phyloP scores from a whole-genome alignment of 139 green algal species.

The Auxenochlorella pyrenoidosa region DNA sequence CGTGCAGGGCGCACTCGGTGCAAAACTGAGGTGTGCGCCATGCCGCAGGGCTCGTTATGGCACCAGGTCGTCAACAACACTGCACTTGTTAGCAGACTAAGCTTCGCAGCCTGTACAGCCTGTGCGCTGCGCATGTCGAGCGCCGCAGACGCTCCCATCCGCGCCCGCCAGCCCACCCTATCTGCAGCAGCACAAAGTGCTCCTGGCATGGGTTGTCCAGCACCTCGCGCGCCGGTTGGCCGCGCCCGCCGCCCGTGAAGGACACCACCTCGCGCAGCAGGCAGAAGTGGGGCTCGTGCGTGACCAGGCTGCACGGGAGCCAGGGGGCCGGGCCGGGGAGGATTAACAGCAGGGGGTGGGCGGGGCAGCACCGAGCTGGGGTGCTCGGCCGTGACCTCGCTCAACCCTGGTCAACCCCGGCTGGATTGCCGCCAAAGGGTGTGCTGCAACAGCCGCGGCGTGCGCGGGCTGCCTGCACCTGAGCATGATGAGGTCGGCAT shows the following conservation, averaged over 20 bases:
- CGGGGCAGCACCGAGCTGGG: too few relatives aligned
- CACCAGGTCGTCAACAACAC: too few relatives aligned
- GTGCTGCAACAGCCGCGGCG: too few relatives aligned
- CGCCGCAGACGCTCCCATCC: too few relatives aligned
- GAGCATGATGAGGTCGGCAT: conserved; percentile 98
- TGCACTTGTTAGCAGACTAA: too few relatives aligned
- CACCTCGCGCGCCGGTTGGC: conserved; percentile 85
- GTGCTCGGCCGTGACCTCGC: too few relatives aligned
- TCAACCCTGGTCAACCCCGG: background rate
- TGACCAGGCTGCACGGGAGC: conserved; percentile 73
- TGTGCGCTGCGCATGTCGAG: too few relatives aligned
- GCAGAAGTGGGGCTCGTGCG: conserved; percentile 97
- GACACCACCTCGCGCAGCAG: conserved; percentile 89
- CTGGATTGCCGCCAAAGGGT: too few relatives aligned
- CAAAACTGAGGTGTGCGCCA: conserved; percentile 92
- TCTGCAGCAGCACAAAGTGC: conserved; percentile 95
- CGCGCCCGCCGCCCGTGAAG: conserved; percentile 62
- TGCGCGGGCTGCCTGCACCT: too few relatives aligned
- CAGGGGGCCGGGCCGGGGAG: background rate
- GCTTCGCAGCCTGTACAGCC: background rate
- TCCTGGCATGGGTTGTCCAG: conserved; percentile 90
- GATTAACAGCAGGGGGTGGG: background rate
- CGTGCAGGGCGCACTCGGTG: conserved; percentile 75
- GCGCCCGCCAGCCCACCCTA: conserved; percentile 64
- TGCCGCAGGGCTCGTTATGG: too few relatives aligned